Evolutionary conservation across 345 rosid genomes (phyloP).

Genomic region (Eucalyptus caleyi): DNA sequence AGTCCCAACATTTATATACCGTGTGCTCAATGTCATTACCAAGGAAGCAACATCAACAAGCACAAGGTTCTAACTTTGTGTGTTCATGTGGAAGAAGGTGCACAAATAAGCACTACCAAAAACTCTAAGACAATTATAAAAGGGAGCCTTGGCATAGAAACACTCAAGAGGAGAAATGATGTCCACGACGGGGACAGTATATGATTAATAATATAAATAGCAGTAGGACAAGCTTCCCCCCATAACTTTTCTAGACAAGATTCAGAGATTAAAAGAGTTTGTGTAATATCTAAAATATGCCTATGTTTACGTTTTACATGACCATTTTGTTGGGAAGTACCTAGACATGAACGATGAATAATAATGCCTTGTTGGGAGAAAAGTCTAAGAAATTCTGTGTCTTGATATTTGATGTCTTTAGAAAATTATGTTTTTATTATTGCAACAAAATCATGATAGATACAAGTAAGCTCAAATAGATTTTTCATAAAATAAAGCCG

Average conservation of each 20-base stretch:
- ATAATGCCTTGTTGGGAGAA: background rate
- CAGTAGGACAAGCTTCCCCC: background rate
- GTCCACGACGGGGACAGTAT: fast-evolving
- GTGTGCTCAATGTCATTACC: background rate
- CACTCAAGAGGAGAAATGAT: background rate
- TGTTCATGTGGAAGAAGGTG: background rate
- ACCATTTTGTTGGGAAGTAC: background rate
- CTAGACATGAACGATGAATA: background rate
- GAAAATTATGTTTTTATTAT: background rate
- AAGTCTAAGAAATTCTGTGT: background rate
- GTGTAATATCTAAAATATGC: background rate
- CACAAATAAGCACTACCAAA: background rate
- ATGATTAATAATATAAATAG: background rate
- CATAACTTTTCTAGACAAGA: background rate
- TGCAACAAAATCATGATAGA: background rate
- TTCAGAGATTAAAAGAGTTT: background rate
- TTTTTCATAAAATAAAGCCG: background rate
- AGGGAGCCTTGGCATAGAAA: background rate
- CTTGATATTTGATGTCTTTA: background rate
- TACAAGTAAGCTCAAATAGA: background rate
- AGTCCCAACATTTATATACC: background rate
- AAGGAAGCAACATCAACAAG: background rate
- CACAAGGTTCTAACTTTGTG: background rate
- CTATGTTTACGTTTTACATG: background rate
- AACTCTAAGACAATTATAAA: background rate